Percentiles rank a stretch among this genome's conserved stretches.
These are phyloP conservation scores for Fusarium sp. DNA, from an alignment of 2,329 filamentous ascomycete genomes.

Conservation along the genomic window DNA sequence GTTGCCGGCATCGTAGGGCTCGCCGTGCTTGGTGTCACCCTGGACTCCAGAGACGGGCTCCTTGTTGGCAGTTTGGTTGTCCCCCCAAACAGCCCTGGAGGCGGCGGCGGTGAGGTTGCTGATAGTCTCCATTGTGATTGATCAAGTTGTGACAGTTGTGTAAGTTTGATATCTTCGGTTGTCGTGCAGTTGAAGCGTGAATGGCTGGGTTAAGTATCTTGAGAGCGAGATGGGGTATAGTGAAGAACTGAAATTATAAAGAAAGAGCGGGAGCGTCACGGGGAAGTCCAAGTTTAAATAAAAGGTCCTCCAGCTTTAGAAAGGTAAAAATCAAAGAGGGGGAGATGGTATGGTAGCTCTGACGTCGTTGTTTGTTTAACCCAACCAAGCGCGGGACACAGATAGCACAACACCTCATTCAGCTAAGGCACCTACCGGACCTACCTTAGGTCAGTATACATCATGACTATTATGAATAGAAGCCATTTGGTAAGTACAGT, in stretches of 20 bases:
- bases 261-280: not conserved
- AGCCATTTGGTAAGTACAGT: not conserved
- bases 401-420: not conserved
- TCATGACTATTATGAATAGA: slow-evolving; percentile 13
- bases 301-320: not conserved
- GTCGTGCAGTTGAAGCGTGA: not conserved
- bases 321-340: not conserved
- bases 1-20: slow-evolving; percentile 84
- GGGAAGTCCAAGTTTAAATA: slow-evolving; percentile 33
- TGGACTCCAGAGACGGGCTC: slow-evolving; percentile 78
- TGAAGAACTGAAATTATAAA: not conserved
- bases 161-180: not conserved
- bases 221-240: slow-evolving; percentile 8
- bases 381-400: not conserved
- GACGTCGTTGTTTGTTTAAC: slow-evolving; percentile 28
- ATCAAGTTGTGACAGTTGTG: not conserved
- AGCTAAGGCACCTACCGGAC: not conserved
- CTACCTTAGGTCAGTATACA: not conserved
- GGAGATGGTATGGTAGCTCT: slow-evolving; percentile 12
- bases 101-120: slow-evolving; percentile 59
- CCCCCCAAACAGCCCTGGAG: slow-evolving; percentile 55
- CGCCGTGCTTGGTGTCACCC: slow-evolving; percentile 71
- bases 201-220: slow-evolving; percentile 11
- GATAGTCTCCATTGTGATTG: slow-evolving; percentile 69
- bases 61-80: slow-evolving; percentile 46